A percentile compares a stretch with the other conserved stretches of the same genome.
Evolutionary conservation across 768 basidiomycete species (phyloP).

Genomic region (Candolleomyces eurysporus): DNA sequence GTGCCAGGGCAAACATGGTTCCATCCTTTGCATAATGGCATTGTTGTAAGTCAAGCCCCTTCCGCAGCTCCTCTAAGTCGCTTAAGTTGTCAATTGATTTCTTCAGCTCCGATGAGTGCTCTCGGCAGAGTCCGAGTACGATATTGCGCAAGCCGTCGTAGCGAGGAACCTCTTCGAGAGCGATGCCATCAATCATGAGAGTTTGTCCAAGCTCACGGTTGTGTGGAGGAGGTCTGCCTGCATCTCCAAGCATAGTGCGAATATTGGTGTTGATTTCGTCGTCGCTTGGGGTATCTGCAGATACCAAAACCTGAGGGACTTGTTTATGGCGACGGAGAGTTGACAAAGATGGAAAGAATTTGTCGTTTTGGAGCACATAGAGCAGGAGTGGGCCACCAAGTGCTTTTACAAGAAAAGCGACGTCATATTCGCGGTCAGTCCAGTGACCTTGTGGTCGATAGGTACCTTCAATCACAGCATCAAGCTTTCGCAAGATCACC

Average conservation of each 20-base stretch:
- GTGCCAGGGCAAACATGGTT: conserved; percentile 24
- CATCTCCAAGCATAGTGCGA: conserved; percentile 8
- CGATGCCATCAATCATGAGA: conserved; percentile 25
- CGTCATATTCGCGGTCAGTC: conserved; percentile 20
- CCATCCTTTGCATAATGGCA: conserved; percentile 25
- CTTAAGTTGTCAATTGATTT: conserved; percentile 4
- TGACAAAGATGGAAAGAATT: conserved; percentile 17
- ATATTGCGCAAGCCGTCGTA: conserved; percentile 12
- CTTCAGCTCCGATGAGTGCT: conserved; percentile 17
- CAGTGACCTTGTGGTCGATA: neutral
- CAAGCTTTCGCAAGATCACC: neutral
- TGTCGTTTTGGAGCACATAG: conserved; percentile 21
- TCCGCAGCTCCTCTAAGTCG: conserved; percentile 7
- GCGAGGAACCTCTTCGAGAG: conserved; percentile 19
- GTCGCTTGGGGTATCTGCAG: conserved; percentile 5
- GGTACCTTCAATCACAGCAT: neutral
- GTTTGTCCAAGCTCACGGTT: conserved; percentile 13
- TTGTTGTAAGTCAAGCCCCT: neutral
- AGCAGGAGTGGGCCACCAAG: conserved; percentile 23
- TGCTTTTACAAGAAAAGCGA: conserved; percentile 25
- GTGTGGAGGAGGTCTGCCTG: conserved; percentile 9
- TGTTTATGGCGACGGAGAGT: conserved; percentile 11
- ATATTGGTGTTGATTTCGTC: conserved; percentile 17
- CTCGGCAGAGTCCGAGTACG: conserved; percentile 25
- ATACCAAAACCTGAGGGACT: conserved; percentile 16